A percentile compares a stretch with the other conserved stretches of the same genome.
Evolutionary conservation across 371 early-diverging fungal genomes (phyloP).

Genomic region (Modicella reniformis): DNA sequence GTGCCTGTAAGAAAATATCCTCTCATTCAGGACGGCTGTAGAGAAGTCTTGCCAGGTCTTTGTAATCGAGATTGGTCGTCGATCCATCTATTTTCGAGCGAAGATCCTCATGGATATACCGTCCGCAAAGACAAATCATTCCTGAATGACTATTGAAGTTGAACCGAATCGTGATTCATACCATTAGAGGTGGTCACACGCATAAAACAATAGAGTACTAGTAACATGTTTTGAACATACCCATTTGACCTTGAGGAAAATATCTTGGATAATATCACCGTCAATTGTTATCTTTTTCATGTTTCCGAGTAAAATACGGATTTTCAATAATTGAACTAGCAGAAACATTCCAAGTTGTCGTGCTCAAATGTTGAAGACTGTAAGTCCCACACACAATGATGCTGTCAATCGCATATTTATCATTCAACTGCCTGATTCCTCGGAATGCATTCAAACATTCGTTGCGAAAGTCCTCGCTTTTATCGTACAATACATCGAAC

Average conservation of each 20-base stretch:
- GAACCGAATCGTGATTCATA: slow-evolving; percentile 3
- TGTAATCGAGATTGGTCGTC: neutral
- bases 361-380: neutral
- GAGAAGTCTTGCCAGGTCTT: neutral
- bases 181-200: neutral
- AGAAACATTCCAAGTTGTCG: neutral
- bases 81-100: slow-evolving; percentile 2
- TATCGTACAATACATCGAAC: slow-evolving; percentile 2
- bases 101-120: neutral
- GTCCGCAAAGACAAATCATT: slow-evolving; percentile 12
- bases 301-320: slow-evolving; percentile 3
- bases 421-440: neutral
- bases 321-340: neutral
- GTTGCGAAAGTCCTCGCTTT: neutral
- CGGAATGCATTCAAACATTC: neutral
- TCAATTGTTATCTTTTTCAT: slow-evolving; percentile 7
- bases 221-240: neutral
- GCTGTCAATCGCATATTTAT: slow-evolving; percentile 7
- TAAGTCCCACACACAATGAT: slow-evolving; percentile 10
- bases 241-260: slow-evolving; percentile 6
- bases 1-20: neutral
- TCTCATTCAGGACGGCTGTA: neutral
- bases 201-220: neutral
- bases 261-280: neutral
- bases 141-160: slow-evolving; percentile 8